Percentiles rank a stretch among this genome's conserved stretches.
Conservation (phyloP, 768 basidiomycete genomes). For the Lactifluus echinatus region DNA sequence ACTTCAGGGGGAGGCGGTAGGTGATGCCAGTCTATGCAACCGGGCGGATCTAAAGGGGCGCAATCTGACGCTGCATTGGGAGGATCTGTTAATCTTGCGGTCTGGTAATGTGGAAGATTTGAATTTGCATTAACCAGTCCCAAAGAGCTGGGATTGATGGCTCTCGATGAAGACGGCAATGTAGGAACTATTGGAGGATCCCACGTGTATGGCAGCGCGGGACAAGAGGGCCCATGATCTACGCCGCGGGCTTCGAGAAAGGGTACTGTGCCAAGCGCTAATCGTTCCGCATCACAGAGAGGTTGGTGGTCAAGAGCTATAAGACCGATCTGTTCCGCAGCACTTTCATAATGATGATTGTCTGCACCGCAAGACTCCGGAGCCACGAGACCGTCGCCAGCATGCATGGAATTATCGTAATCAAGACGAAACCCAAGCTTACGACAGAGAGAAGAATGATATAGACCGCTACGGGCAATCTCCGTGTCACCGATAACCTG, state of each 20-base stretch:
- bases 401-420: not conserved
- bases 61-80: not conserved
- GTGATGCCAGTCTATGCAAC: not conserved
- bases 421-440: not conserved
- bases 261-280: not conserved
- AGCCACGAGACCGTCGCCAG: not conserved
- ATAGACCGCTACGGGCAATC: not conserved
- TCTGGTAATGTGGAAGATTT: not conserved
- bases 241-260: not conserved
- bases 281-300: not conserved
- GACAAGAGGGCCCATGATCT: not conserved
- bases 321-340: too few relatives aligned
- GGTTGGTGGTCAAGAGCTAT: not conserved
- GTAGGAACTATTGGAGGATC: not conserved
- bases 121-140: not conserved
- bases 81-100: not conserved
- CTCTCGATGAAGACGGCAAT: not conserved
- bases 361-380: not conserved
- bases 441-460: not conserved
- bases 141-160: not conserved
- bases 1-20: constrained; percentile 14
- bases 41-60: not conserved
- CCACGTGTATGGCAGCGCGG: not conserved
- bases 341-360: not conserved
- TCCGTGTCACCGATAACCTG: not conserved